Conservation (phyloP, 1,139 yeast genomes). For the Geotrichum fermentans region DNA sequence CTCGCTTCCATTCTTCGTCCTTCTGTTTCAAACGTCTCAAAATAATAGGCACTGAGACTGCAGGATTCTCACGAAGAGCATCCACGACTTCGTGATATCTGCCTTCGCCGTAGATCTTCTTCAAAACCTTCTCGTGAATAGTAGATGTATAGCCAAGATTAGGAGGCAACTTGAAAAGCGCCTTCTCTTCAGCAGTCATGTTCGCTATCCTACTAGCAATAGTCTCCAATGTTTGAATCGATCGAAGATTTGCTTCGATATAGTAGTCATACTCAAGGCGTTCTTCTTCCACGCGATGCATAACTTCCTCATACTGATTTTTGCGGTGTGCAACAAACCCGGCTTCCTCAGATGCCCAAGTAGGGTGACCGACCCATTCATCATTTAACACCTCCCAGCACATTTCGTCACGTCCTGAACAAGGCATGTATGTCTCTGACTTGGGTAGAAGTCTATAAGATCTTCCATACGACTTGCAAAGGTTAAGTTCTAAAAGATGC, state of each 20-base stretch:
- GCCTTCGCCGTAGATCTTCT: conserved; percentile 89
- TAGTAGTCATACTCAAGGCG: conserved; percentile 94
- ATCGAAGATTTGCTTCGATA: conserved; percentile 90
- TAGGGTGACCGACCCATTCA: conserved; percentile 99
- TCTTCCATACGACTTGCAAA: conserved; percentile 80
- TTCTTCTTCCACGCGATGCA: conserved; percentile 94
- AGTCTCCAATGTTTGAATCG: conserved; percentile 92
- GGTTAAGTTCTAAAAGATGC: conserved; percentile 80
- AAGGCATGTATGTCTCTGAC: conserved; percentile 93
- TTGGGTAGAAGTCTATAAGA: conserved; percentile 91
- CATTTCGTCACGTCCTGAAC: conserved; percentile 97
- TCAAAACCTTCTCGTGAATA: conserved; percentile 85
- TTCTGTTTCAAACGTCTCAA: conserved; percentile 89
- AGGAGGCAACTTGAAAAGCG: conserved; percentile 78
- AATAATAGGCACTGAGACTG: conserved; percentile 90
- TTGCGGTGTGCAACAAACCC: conserved; percentile 97
- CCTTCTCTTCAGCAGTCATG: conserved; percentile 88
- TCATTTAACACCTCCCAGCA: conserved; percentile 98
- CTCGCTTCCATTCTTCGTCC: conserved; percentile 98
- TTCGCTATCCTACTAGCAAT: conserved; percentile 90
- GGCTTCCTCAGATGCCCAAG: conserved; percentile 98
- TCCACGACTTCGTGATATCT: conserved; percentile 95
- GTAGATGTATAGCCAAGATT: conserved; percentile 86
- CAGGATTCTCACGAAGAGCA: conserved; percentile 91
- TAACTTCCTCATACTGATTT: conserved; percentile 92